Evolutionary conservation across 306 rosid genomes (phyloP).

Genomic region (Trifolium subterraneum): DNA sequence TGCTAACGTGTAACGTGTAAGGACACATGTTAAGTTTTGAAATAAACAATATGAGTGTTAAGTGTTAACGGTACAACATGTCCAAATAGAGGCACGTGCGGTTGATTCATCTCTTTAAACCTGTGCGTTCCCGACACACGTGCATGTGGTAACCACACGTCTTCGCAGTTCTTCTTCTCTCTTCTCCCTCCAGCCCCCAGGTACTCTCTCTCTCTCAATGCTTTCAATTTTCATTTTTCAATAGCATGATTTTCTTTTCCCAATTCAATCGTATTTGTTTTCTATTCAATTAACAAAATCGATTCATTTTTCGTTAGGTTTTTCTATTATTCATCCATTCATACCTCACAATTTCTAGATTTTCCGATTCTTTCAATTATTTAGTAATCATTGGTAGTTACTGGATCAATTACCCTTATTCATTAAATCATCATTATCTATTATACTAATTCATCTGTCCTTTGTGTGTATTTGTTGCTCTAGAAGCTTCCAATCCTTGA

Average conservation of each 20-base stretch:
- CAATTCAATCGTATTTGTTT: constrained; percentile 9
- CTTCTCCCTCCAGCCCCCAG: not conserved
- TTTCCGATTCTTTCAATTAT: not conserved
- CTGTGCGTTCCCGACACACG: constrained; percentile 21
- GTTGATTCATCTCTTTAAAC: not conserved
- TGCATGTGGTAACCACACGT: constrained; percentile 65
- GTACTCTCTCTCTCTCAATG: constrained; percentile 6
- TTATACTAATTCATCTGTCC: not conserved
- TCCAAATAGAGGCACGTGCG: constrained; percentile 8
- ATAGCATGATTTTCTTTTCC: not conserved
- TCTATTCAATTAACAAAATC: not conserved
- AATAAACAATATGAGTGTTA: too few species aligned
- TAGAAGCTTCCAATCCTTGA: constrained; percentile 25
- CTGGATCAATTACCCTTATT: not conserved
- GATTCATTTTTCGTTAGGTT: constrained; percentile 31
- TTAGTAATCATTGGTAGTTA: not conserved
- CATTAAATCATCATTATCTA: constrained; percentile 7
- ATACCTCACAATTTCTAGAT: constrained; percentile 2
- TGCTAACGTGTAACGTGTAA: too few species aligned
- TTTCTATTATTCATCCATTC: constrained; percentile 24
- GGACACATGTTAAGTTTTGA: too few species aligned
- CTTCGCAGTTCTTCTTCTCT: constrained; percentile 42
- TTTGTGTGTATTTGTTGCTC: constrained; percentile 12
- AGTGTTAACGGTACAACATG: too few species aligned
- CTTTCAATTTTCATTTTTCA: constrained; percentile 20